Evolutionary conservation across 2,329 filamentous ascomycete genomes (phyloP).

Genomic region (Pseudogymnoascus sp.): DNA sequence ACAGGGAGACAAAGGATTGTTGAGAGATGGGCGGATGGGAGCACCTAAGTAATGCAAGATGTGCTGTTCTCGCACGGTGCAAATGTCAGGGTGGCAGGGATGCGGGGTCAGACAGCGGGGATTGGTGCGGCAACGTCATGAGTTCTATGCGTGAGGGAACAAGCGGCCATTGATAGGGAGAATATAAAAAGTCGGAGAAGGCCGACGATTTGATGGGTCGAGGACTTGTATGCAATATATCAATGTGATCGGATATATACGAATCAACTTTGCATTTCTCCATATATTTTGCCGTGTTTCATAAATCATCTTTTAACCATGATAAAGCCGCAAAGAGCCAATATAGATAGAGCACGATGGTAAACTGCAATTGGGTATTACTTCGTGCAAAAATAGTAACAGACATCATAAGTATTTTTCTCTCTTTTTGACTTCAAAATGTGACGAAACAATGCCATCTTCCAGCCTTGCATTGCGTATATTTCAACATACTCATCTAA

Average conservation of each 20-base stretch:
- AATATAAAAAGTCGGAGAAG: conserved; percentile 5
- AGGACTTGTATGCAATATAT: background rate
- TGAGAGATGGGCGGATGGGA: conserved; percentile 8
- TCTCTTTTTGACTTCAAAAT: background rate
- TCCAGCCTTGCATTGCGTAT: background rate
- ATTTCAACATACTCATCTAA: background rate
- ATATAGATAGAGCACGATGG: background rate
- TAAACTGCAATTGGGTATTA: background rate
- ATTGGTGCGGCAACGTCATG: conserved; percentile 10
- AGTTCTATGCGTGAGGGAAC: background rate
- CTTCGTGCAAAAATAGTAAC: background rate
- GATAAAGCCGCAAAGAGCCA: background rate
- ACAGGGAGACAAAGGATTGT: conserved; percentile 11
- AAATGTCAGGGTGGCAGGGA: conserved; percentile 7
- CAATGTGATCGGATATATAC: background rate
- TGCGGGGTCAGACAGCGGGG: conserved; percentile 7
- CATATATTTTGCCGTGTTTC: background rate
- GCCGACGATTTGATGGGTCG: background rate
- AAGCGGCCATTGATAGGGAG: conserved; percentile 9
- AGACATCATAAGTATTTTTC: conserved; percentile 1
- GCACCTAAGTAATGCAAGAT: conserved; percentile 12
- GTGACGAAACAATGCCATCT: background rate
- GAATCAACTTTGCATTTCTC: background rate
- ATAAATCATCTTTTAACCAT: background rate
- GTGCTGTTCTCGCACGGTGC: conserved; percentile 10